These are phyloP conservation scores for Lactifluus pinguis DNA, from an alignment of 768 basidiomycete species.

Conservation along the genomic window DNA sequence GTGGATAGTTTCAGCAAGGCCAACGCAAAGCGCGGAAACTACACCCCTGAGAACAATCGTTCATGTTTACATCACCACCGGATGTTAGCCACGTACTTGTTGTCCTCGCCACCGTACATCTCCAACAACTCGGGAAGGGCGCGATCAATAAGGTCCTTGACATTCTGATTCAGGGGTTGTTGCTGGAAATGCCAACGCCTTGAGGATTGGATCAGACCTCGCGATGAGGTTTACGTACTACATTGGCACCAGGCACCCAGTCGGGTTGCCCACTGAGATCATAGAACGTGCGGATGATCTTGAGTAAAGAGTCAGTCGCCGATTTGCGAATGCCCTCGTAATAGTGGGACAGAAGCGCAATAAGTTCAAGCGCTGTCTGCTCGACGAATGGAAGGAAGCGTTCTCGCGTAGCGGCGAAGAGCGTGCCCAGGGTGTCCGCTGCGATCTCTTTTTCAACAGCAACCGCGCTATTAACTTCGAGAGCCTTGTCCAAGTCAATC, in stretches of 20 bases:
- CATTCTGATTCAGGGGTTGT: slow-evolving; percentile 49
- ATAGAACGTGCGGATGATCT: slow-evolving; percentile 86
- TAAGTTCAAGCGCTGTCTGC: slow-evolving; percentile 66
- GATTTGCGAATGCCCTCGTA: slow-evolving; percentile 98
- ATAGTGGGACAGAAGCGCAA: slow-evolving; percentile 77
- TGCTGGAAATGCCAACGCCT: neutral
- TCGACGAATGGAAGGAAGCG: slow-evolving; percentile 93
- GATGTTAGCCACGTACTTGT: slow-evolving; percentile 62
- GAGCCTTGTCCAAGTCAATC: slow-evolving; percentile 70
- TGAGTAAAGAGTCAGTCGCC: slow-evolving; percentile 78
- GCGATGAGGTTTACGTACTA: slow-evolving; percentile 36
- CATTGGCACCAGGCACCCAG: slow-evolving; percentile 67
- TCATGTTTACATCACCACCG: neutral
- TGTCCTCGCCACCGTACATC: slow-evolving; percentile 91
- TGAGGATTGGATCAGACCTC: neutral
- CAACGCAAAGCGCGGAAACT: slow-evolving; percentile 78
- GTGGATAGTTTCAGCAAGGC: slow-evolving; percentile 85
- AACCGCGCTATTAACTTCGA: slow-evolving; percentile 91
- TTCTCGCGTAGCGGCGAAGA: slow-evolving; percentile 72
- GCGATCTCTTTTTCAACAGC: slow-evolving; percentile 99
- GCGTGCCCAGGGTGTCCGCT: slow-evolving; percentile 86
- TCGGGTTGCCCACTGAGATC: slow-evolving; percentile 74
- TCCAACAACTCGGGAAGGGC: slow-evolving; percentile 69
- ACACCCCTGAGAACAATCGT: slow-evolving; percentile 51
- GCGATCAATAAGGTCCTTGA: slow-evolving; percentile 72